Conservation (phyloP, 2,329 filamentous ascomycete genomes). For the Venturia asperata region DNA sequence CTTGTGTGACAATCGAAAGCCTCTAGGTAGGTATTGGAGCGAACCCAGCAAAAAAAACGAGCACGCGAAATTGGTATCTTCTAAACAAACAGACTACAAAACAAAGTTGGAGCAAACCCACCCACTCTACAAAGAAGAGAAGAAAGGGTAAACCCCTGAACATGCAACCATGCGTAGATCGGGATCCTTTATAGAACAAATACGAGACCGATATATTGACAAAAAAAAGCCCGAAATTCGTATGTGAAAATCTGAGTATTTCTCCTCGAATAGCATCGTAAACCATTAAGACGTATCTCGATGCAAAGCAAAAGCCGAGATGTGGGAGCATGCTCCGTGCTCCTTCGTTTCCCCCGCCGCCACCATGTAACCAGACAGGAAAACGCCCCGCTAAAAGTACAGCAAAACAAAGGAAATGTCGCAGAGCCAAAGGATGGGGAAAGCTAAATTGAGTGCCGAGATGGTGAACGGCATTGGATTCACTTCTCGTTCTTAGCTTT, state of each 20-base stretch:
- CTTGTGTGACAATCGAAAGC: background rate
- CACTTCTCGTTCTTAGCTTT: conserved; percentile 27
- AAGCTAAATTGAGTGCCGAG: background rate
- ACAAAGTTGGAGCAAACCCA: background rate
- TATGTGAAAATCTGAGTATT: background rate
- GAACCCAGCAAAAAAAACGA: background rate
- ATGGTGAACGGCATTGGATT: background rate
- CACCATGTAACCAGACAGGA: background rate
- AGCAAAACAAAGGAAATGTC: conserved; percentile 3
- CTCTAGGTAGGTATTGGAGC: background rate
- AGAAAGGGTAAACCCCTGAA: background rate
- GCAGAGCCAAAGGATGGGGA: background rate
- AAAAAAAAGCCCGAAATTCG: background rate
- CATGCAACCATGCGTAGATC: conserved; percentile 4
- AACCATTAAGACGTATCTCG: background rate
- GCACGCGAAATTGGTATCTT: conserved; percentile 13
- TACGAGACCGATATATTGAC: background rate
- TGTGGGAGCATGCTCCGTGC: background rate
- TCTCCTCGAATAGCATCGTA: conserved; percentile 1
- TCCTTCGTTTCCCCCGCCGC: background rate
- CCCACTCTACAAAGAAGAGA: background rate
- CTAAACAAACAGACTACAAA: background rate
- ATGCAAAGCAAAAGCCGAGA: background rate
- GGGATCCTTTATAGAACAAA: background rate
- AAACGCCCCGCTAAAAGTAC: conserved; percentile 12